Evolutionary conservation across 441 rosid genomes (phyloP).

Genomic region (Manihot esculenta): DNA sequence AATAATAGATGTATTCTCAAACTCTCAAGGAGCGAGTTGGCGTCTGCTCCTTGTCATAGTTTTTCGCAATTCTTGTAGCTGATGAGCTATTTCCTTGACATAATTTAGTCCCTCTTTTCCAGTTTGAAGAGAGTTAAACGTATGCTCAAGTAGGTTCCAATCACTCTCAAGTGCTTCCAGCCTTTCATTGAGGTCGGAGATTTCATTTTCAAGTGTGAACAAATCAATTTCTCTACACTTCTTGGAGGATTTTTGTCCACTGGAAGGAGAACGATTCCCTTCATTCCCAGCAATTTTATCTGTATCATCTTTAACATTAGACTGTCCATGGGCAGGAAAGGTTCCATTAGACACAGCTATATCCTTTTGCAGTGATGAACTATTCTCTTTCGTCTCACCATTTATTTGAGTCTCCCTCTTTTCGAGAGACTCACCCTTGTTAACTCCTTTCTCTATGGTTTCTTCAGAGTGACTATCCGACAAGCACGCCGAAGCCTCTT

Average conservation of each 20-base stretch:
- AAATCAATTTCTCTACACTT: conserved; percentile 22
- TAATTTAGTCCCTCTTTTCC: conserved; percentile 43
- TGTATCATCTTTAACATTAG: conserved; percentile 9
- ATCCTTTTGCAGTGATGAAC: conserved; percentile 24
- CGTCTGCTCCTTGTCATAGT: conserved; percentile 26
- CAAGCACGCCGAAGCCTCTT: conserved; percentile 11
- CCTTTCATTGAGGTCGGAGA: conserved; percentile 44
- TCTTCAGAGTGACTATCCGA: conserved; percentile 27
- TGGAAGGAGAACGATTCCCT: too few species aligned
- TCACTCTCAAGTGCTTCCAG: conserved; percentile 55
- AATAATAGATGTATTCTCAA: conserved; percentile 19
- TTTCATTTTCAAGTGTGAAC: conserved; percentile 40
- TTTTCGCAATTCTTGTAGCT: conserved; percentile 43
- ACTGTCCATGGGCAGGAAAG: conserved; percentile 24
- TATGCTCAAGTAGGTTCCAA: conserved; percentile 38
- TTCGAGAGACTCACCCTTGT: conserved; percentile 25
- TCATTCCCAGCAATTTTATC: conserved; percentile 7
- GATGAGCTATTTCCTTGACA: conserved; percentile 48
- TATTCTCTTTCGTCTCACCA: conserved; percentile 25
- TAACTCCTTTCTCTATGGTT: conserved; percentile 25
- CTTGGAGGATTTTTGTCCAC: conserved; percentile 22
- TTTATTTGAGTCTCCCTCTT: conserved; percentile 22
- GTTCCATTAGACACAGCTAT: conserved; percentile 25
- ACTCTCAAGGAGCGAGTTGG: conserved; percentile 9
- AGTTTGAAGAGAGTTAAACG: conserved; percentile 41